Evolutionary conservation across 768 basidiomycete genomes (phyloP), one percentile per base, ranked within the genome.

Genomic region (Russula sp.): DNA sequence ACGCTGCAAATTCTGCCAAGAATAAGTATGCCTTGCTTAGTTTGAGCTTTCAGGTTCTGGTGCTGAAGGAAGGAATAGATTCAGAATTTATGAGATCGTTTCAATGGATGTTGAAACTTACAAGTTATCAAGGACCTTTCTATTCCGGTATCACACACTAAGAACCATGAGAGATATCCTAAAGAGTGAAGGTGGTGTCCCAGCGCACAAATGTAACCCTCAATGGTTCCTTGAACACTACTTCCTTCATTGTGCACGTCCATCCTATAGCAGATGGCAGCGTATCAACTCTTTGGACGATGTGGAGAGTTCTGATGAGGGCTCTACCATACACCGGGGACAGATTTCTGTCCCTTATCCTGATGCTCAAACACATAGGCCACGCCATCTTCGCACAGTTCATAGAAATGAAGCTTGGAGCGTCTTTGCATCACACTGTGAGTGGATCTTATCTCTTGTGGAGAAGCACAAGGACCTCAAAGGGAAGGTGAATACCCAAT

Each of bases 171-270:
- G 75, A 0, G 71, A 79, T 29, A 77, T 85, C n/a, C 65, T 74
- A 53, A 59, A 69, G 16, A 73, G 7, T 56, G 64, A 61, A 5
- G 54, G 67, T 18, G 53, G 56, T 10, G 64, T 70, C 20, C 75
- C 76, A 1, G 70, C 76, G 0, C 2, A 73, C 5, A 64, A 73
- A 5, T 77, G 81, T 20, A 79, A 78, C 0, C 77, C 83, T 14
- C 71, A 75, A n/a, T 84, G 79, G 77, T 75, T 83, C 50, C 74
- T 81, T 34, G 64, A 74, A 1, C 70, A 69, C 16, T 86, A 84
- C 61, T 45, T 79, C 3, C 25, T 29, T 3, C 25, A 29, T 3
- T 29, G 25, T 29, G 25, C 25, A 29, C 3, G 3, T 29, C 25
- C 25, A 29, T 3, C 25, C 25, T 29, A 29, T 29, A 29, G 25